Conservation (phyloP, 2,329 filamentous ascomycete genomes). For the Colletotrichum echinochloae region DNA sequence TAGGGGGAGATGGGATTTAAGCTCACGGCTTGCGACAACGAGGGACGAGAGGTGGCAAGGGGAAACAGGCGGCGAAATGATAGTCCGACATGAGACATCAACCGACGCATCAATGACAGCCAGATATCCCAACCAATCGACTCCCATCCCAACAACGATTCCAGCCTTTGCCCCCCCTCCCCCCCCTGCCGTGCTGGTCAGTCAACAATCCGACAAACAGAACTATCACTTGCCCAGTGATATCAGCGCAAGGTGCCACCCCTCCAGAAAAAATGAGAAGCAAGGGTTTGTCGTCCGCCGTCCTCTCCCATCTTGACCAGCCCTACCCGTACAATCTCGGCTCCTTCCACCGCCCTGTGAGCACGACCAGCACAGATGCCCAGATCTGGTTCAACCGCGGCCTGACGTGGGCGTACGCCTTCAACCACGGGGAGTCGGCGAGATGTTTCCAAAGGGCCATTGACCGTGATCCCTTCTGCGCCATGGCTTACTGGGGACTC, state of each 20-base stretch:
- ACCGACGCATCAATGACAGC: constrained; percentile 27
- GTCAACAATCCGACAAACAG: constrained; percentile 4
- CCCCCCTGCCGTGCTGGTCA: background rate
- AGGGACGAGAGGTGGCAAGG: background rate
- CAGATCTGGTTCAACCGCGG: constrained; percentile 79
- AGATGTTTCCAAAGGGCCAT: constrained; percentile 73
- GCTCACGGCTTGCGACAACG: background rate
- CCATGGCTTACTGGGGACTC: constrained; percentile 77
- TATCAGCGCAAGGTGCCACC: background rate
- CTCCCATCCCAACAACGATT: constrained; percentile 20
- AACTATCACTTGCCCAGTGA: constrained; percentile 14
- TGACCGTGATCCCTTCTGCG: constrained; percentile 63
- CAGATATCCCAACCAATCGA: constrained; percentile 29
- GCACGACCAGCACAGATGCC: constrained; percentile 61
- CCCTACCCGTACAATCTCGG: constrained; percentile 72
- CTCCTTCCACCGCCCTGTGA: constrained; percentile 65
- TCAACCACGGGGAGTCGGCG: constrained; percentile 80
- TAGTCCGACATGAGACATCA: constrained; percentile 25
- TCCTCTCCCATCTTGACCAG: constrained; percentile 36
- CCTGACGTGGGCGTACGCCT: constrained; percentile 79
- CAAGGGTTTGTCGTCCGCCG: constrained; percentile 28
- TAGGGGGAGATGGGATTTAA: background rate
- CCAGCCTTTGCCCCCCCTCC: constrained; percentile 5
- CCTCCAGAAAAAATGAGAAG: constrained; percentile 28
- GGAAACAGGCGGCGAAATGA: constrained; percentile 24